Evolutionary conservation across 306 rosid species (phyloP).

Genomic region (Alnus rubra): DNA sequence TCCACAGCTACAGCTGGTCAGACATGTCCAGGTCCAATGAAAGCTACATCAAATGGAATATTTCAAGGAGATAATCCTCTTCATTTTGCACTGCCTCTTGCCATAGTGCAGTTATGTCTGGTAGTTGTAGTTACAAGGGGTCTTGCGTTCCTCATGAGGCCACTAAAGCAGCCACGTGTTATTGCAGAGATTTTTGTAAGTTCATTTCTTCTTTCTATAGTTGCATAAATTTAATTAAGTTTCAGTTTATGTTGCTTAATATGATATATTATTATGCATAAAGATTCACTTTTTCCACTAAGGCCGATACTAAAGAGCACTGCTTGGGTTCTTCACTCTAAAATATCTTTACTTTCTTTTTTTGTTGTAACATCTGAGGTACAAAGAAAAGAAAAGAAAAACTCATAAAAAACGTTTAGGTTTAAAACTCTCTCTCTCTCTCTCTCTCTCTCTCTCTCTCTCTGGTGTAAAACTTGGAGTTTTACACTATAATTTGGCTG

Average conservation of each 20-base stretch:
- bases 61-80: conserved; percentile 91
- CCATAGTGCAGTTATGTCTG: conserved; percentile 52
- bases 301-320: neutral
- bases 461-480: neutral
- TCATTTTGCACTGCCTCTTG: conserved; percentile 70
- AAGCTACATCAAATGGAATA: conserved; percentile 72
- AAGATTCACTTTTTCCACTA: neutral
- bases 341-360: too few relatives aligned
- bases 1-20: conserved; percentile 35
- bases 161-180: conserved; percentile 57
- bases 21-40: conserved; percentile 59
- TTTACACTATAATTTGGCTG: neutral
- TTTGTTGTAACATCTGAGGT: too few relatives aligned
- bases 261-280: neutral
- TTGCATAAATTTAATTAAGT: neutral
- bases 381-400: too few relatives aligned
- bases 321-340: neutral
- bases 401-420: too few relatives aligned
- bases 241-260: neutral
- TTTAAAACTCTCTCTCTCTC: neutral
- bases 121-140: conserved; percentile 45
- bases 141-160: conserved; percentile 51
- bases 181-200: conserved; percentile 73
- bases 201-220: conserved; percentile 11
- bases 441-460: neutral